Conservation (phyloP, 116 monocot genomes). For the Trichopus zeylanicus region DNA sequence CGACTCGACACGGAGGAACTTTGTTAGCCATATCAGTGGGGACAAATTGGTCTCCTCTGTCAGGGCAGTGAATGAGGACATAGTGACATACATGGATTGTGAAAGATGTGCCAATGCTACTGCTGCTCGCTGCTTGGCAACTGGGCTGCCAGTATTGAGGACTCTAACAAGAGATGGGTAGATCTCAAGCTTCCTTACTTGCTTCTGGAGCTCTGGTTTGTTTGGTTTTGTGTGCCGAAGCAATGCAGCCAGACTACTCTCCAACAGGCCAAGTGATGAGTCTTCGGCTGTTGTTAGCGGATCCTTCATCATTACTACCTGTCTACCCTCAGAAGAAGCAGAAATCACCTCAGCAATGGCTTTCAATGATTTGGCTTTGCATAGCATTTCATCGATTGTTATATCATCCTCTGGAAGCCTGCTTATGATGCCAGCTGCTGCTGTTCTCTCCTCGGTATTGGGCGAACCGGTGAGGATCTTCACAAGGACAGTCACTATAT, state of each 20-base stretch:
- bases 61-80: no score
- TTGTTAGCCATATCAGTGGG: neutral
- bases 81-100: neutral
- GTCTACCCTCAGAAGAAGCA: neutral
- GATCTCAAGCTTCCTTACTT: neutral
- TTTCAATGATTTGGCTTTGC: neutral
- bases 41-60: neutral
- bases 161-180: neutral
- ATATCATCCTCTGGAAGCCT: neutral
- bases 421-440: slow-evolving; percentile 3
- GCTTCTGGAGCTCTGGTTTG: slow-evolving; percentile 5
- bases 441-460: slow-evolving; percentile 1
- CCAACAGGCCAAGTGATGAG: neutral
- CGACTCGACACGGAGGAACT: neutral
- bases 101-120: neutral
- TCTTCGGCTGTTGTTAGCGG: neutral
- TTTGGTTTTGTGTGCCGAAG: neutral
- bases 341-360: slow-evolving; percentile 2
- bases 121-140: slow-evolving; percentile 4
- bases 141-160: slow-evolving; percentile 4
- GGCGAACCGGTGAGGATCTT: slow-evolving; percentile 2
- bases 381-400: slow-evolving; percentile 2
- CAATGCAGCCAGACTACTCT: neutral
- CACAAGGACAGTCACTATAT: neutral
- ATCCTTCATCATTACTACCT: neutral